Evolutionary conservation across 208 protist genomes (phyloP), one percentile per base, ranked within the genome.

Genomic region (Trypanosoma caninum): DNA sequence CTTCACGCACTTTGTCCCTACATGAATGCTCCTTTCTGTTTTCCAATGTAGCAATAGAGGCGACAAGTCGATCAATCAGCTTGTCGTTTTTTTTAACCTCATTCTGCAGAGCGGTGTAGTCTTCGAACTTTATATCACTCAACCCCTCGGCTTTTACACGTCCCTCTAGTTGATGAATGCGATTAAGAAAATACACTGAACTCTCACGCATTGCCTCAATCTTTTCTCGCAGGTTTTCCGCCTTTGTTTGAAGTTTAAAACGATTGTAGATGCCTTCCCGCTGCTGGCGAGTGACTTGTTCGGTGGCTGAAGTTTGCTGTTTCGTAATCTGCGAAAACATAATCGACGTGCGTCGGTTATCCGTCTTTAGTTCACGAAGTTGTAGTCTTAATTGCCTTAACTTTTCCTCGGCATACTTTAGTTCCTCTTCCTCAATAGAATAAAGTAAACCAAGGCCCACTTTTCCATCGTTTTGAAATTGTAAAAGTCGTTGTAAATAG

Each of bases 191-290:
- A 40, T 71, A 34, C 13, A 64, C 25, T 3, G 37, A 72, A 18
- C 73, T 65, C 28, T 52, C 57, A 11, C 56, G 45, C 7, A 65
- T 80, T 37, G 59, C 44, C 3, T 65, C 48, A 33, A 91, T 63
- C 30, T 66, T 74, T 14, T 34, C 52, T 18, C 55, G 51, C 31
- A 89, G 35, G 44, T 85, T 63, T 2, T 57, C 40, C 13, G 80
- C 38, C n/a, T 80, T 75, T 34, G 55, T 57, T 30, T 87, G 67
- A 37, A 89, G 59, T 11, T 53, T 59, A 9, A 70, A 67, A 50
- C 69, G 82, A 56, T 58, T 74, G 66, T 91, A 94, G 42, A 89
- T 76, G 23, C 69, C 76, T 22, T 94, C 87, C 33, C 81, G 81
- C 0, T 82, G 53, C 60, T 89, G 76, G 10, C 80, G 68, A n/a